Percentiles rank a stretch among this genome's conserved stretches.
phyloP scores from a whole-genome alignment of 352 stramenopile species.

The Phytopythium cucurbitacearum region DNA sequence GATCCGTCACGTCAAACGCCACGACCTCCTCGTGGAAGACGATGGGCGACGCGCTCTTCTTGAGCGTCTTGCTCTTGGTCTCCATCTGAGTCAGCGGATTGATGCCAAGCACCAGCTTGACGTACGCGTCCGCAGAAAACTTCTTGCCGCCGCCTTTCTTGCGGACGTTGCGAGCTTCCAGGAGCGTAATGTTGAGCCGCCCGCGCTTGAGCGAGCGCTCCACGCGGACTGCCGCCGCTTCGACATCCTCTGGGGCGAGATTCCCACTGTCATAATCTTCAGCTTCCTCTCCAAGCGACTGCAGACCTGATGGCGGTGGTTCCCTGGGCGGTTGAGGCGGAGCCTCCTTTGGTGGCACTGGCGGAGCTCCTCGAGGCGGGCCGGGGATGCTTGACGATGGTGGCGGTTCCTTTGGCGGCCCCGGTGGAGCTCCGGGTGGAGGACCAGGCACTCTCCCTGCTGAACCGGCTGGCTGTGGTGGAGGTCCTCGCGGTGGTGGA shows the following conservation, averaged over 20 bases:
- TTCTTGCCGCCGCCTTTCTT: constrained; percentile 55
- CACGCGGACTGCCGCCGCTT: constrained; percentile 3
- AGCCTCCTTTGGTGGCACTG: constrained; percentile 37
- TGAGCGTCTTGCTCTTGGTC: constrained; percentile 78
- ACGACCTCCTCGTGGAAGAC: constrained; percentile 87
- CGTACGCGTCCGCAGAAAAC: constrained; percentile 77
- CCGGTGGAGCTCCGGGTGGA: constrained; percentile 17
- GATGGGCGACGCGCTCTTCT: constrained; percentile 69
- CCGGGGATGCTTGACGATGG: constrained; percentile 9
- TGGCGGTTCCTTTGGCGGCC: background rate
- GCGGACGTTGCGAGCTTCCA: constrained; percentile 59
- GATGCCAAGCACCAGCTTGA: constrained; percentile 72
- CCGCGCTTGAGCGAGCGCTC: constrained; percentile 37
- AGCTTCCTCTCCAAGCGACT: too few species aligned
- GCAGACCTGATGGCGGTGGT: constrained; percentile 19
- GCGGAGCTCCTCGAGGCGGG: constrained; percentile 42
- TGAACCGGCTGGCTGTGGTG: constrained; percentile 11
- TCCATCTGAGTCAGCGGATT: constrained; percentile 67
- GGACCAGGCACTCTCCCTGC: constrained; percentile 8
- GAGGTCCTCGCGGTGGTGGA: constrained; percentile 11
- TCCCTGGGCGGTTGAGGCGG: constrained; percentile 49
- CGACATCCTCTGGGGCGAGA: constrained; percentile 6
- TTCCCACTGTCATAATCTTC: constrained; percentile 2
- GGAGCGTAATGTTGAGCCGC: constrained; percentile 61
- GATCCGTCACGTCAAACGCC: constrained; percentile 79